Conservation (phyloP, 1,284 basidiomycete genomes). For the Singerocomus rubriflavus region DNA sequence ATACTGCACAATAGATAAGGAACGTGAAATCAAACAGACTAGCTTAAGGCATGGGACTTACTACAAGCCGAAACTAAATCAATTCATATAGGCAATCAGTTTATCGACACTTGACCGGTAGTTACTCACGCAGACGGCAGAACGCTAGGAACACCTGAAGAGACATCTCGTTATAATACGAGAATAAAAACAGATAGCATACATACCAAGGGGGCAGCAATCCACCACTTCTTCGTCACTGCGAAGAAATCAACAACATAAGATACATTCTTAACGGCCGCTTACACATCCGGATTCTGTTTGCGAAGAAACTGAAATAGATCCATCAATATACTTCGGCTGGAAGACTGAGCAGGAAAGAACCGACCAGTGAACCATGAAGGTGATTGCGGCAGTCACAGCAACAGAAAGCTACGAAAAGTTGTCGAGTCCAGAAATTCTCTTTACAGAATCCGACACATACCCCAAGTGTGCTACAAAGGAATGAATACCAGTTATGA, state of each 20-base stretch:
- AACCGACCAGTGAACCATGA: conserved; percentile 32
- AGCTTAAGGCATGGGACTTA: conserved; percentile 8
- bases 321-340: not conserved
- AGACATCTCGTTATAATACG: not conserved
- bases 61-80: conserved; percentile 29
- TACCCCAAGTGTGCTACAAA: conserved; percentile 27
- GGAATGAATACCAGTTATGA: conserved; percentile 1
- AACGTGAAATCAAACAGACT: not conserved
- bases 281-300: conserved; percentile 33
- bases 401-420: conserved; percentile 30
- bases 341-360: not conserved
- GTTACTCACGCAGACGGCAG: conserved; percentile 32
- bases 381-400: conserved; percentile 29
- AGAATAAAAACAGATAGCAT: not conserved
- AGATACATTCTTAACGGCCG: not conserved
- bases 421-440: not conserved
- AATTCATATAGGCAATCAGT: conserved; percentile 1
- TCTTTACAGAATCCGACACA: not conserved
- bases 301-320: conserved; percentile 29
- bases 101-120: not conserved
- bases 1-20: conserved; percentile 20
- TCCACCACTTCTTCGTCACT: conserved; percentile 35
- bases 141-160: conserved; percentile 30
- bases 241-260: conserved; percentile 7
- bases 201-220: conserved; percentile 31